Percentiles rank a stretch among this genome's conserved stretches.
Conservation (phyloP, 225 moss, liverwort and hornwort species). For the Bryum argenteum region DNA sequence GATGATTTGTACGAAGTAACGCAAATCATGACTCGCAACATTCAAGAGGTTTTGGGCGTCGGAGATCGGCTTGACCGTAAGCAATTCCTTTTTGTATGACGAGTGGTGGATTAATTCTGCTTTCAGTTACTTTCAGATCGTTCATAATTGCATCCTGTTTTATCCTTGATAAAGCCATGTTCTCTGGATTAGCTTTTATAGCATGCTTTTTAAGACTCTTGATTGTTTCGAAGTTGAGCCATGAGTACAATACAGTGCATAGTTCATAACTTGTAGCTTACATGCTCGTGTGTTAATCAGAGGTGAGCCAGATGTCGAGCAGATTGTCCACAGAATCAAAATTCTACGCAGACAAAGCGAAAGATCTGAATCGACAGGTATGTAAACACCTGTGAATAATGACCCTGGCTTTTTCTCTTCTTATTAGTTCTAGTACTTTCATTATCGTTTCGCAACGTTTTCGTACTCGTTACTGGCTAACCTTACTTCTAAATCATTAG, state of each 20-base stretch:
- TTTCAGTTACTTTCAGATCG: background rate
- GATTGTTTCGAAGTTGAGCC: slow-evolving; percentile 3
- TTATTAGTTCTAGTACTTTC: background rate
- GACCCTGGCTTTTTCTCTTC: slow-evolving; percentile 7
- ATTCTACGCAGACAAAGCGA: slow-evolving; percentile 79
- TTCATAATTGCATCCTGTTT: slow-evolving; percentile 11
- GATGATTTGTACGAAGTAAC: slow-evolving; percentile 70
- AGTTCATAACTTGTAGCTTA: background rate
- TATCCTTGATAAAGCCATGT: background rate
- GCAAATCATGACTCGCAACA: slow-evolving; percentile 77
- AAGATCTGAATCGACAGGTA: slow-evolving; percentile 99
- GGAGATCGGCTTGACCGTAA: slow-evolving; percentile 71
- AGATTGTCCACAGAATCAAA: slow-evolving; percentile 88
- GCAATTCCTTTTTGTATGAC: slow-evolving; percentile 28
- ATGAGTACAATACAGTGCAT: background rate
- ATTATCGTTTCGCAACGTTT: slow-evolving; percentile 8
- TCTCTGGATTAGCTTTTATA: background rate
- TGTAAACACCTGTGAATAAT: background rate
- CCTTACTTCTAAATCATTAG: background rate
- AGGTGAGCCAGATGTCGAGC: slow-evolving; percentile 97
- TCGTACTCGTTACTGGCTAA: slow-evolving; percentile 1
- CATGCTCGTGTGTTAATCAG: slow-evolving; percentile 52
- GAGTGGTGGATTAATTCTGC: slow-evolving; percentile 6
- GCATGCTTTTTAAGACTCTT: slow-evolving; percentile 1
- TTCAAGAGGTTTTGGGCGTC: slow-evolving; percentile 72